Base-by-base conservation (phyloP, 2,329 filamentous ascomycete species). In the Neofusicoccum parvum region DNA sequence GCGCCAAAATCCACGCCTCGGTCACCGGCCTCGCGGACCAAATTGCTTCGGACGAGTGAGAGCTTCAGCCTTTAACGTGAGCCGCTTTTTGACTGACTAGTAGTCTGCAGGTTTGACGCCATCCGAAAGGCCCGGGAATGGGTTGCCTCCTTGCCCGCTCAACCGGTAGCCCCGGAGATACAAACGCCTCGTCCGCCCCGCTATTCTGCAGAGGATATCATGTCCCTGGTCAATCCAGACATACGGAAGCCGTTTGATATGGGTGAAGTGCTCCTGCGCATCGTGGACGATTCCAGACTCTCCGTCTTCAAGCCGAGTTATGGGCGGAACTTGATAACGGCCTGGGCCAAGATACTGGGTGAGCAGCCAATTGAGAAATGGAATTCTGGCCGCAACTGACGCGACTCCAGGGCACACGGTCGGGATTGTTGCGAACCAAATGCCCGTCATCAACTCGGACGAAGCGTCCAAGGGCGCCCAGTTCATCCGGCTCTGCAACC, bases 401-500 rank as follows among this genome's bases (percentile, higher is more conserved):
- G 2, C 3, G 14, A 11, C 10, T 7, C 7, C 37, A 78, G 76
- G 77, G 2, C 73, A 74, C 34, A 71, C 68, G 0, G 72, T 79
- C 17, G 80, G 79, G 1, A 80, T 81, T 34, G 71, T 81, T 1
- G 79, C 77, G 3, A 81, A 81, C 46, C 79, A 80, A 63, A 72
- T 72, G 1, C 75, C 79, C 0, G 75, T 81, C 11, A 81, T 81
- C 37, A 66, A 68, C 23, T 58, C 62, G 2, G 65, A 66, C 39
- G 80, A 82, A 65, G 79, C 80, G 0, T 39, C 51, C 3, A 82
- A 82, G 67, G 74, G 70, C 3, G 74, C 80, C 1, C 78, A 81
- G 23, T 82, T 82, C 65, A 79, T 82, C 60, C 76, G 78, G 0
- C 70, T 79, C 11, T 82, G 80, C 66, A 82, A 82, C 62, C 80